These are phyloP conservation scores for Apiotrichum domesticum DNA, from an alignment of 1,284 basidiomycete genomes.

Conservation along the genomic window DNA sequence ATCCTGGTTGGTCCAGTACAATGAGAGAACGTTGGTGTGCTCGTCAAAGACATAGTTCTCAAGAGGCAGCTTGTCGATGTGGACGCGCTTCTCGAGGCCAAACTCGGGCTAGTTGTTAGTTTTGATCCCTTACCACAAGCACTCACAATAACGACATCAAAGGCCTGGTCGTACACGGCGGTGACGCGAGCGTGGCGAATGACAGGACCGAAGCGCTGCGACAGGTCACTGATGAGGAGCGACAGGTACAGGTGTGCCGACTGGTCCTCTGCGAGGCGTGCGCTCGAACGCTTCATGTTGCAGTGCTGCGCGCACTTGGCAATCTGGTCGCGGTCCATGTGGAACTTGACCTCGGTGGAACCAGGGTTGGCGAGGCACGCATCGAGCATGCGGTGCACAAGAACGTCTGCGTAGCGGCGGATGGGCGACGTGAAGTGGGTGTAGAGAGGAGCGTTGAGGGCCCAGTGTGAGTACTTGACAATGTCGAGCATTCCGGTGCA, in stretches of 20 bases:
- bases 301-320: conserved; percentile 96
- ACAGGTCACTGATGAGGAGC: conserved; percentile 80
- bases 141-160: conserved; percentile 64
- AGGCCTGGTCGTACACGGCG: conserved; percentile 87
- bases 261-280: conserved; percentile 88
- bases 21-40: conserved; percentile 68
- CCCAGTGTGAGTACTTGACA: conserved; percentile 92
- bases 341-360: conserved; percentile 70
- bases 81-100: conserved; percentile 95
- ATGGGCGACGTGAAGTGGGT: conserved; percentile 96
- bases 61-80: conserved; percentile 97
- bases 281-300: conserved; percentile 68
- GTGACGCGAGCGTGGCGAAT: conserved; percentile 88
- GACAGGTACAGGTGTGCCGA: conserved; percentile 93
- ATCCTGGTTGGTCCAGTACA: conserved; percentile 74
- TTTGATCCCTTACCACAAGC: neutral
- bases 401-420: conserved; percentile 77
- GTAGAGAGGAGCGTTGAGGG: conserved; percentile 85
- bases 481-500: conserved; percentile 99
- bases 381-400: conserved; percentile 95
- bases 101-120: conserved; percentile 60
- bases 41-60: conserved; percentile 96
- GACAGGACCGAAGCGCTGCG: conserved; percentile 89
- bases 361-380: conserved; percentile 62
- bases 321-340: conserved; percentile 93